These are phyloP conservation scores for Russula vinacea DNA, from an alignment of 768 basidiomycete species.

Conservation along the genomic window DNA sequence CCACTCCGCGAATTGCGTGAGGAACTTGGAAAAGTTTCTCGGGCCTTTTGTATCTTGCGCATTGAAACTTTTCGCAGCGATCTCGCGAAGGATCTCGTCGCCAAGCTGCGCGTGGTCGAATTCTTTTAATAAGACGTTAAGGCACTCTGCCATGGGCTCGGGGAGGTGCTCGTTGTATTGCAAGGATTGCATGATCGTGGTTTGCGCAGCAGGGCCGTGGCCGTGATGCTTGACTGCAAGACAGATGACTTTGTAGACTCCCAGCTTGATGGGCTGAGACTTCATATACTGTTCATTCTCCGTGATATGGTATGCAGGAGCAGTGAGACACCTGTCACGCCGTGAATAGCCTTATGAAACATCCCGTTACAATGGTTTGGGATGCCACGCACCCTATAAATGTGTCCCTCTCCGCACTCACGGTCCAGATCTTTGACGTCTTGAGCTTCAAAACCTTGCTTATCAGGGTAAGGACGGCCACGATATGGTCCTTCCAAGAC, in stretches of 20 bases:
- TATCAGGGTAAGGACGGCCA: conserved; percentile 63
- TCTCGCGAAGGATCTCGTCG: conserved; percentile 88
- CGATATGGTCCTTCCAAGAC: conserved; percentile 79
- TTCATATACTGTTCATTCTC: conserved; percentile 93
- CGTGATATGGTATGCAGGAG: conserved; percentile 81
- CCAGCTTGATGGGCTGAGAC: conserved; percentile 57
- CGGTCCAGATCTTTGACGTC: conserved; percentile 85
- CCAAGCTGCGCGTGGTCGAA: conserved; percentile 87
- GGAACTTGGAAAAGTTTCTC: conserved; percentile 78
- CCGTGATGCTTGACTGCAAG: conserved; percentile 87
- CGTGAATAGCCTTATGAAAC: conserved; percentile 13
- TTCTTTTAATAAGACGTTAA: conserved; percentile 73
- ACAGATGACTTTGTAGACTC: conserved; percentile 87
- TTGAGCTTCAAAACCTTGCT: conserved; percentile 64
- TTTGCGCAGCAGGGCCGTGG: conserved; percentile 81
- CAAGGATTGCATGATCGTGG: conserved; percentile 83
- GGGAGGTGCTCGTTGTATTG: conserved; percentile 94
- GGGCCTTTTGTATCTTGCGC: conserved; percentile 86
- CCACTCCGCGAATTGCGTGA: conserved; percentile 75
- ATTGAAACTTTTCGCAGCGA: conserved; percentile 72
- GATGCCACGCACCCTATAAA: conserved; percentile 68
- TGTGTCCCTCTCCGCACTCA: conserved; percentile 77
- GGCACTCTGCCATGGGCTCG: conserved; percentile 90
- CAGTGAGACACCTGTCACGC: conserved; percentile 71
- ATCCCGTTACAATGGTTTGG: background rate